Evolutionary conservation across 108 stramenopile species (phyloP).

Genomic region (Asterionellopsis glacialis): DNA sequence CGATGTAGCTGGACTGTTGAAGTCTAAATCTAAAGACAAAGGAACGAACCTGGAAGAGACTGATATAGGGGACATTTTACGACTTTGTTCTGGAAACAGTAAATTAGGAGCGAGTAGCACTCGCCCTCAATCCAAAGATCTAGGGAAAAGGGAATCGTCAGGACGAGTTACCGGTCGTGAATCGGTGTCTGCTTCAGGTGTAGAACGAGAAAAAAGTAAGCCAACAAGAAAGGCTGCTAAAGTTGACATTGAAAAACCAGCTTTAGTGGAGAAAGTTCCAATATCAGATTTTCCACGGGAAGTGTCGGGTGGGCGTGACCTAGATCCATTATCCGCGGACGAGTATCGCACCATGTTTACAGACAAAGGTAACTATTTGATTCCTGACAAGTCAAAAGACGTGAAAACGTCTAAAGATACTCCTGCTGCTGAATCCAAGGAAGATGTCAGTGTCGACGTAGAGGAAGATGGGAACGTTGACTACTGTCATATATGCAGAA

Average conservation of each 20-base stretch:
- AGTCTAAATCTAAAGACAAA: neutral
- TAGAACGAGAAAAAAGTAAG: slow-evolving; percentile 1
- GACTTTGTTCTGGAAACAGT: too few relatives aligned
- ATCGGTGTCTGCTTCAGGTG: neutral
- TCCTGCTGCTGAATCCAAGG: slow-evolving; percentile 9
- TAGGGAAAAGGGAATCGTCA: slow-evolving; percentile 2
- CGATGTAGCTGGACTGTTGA: neutral
- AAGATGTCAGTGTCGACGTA: neutral
- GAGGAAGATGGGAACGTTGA: slow-evolving; percentile 57
- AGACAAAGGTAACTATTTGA: slow-evolving; percentile 21
- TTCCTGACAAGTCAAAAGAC: neutral
- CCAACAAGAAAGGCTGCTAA: slow-evolving; percentile 1
- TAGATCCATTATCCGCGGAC: slow-evolving; percentile 41
- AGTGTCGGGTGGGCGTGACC: slow-evolving; percentile 34
- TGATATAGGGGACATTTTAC: too few relatives aligned
- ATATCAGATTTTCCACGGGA: slow-evolving; percentile 65
- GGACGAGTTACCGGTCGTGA: slow-evolving; percentile 4
- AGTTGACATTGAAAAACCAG: neutral
- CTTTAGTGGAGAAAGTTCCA: slow-evolving; percentile 48
- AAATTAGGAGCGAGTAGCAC: slow-evolving; percentile 19
- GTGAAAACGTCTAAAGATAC: neutral
- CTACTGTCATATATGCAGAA: slow-evolving; percentile 44
- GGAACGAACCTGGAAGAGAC: too few relatives aligned
- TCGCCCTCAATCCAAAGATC: slow-evolving; percentile 9
- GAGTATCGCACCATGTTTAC: slow-evolving; percentile 54